Evolutionary conservation across 441 rosid species (phyloP), one percentile per base, ranked within the genome.

Genomic region (Mallotus repandus): DNA sequence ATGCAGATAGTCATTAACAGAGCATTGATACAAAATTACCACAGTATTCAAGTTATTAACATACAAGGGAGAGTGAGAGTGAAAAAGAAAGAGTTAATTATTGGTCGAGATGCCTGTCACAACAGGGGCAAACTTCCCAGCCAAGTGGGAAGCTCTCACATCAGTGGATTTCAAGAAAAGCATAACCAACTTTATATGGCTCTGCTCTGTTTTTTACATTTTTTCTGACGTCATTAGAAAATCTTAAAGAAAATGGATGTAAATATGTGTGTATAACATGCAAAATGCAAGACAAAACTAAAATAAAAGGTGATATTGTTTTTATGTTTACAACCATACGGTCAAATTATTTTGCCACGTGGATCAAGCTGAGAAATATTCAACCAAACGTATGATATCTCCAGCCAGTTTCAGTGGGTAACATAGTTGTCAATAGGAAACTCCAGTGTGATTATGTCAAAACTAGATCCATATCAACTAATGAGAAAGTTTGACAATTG

Each of bases 341-440:
- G 41, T 66, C 45, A 66, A 35, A 35, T 35, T 2, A 35, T 35
- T 35, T 35, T 25, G 50, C 58, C 2, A 54, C 3, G 32, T 16
- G 46, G 46, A 56, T 56, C 16, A 57, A 61, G 43, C n/a, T 5
- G 53, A 21, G 13, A 71, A 38, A 41, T 11, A 41, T 41, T 54
- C 4, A 56, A 65, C 54, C 41, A 49, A 21, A 19, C 9, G 21
- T 61, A 52, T 38, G 38, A 66, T 22, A 60, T 22, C 79, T 52
- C 46, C 8, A 19, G 50, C 18, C 25, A 50, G 54, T 74, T 55
- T 29, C 35, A 15, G 21, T 59, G 19, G 5, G 43, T 18, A 21
- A 61, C 5, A 25, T 46, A 67, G 54, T 60, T 70, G 46, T 16
- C 75, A 74, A 66, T 35, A 49, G 49, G 48, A 68, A 43, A 52